Evolutionary conservation across 495 filamentous ascomycete genomes (phyloP).

Genomic region (Annulohypoxylon maeteangense): DNA sequence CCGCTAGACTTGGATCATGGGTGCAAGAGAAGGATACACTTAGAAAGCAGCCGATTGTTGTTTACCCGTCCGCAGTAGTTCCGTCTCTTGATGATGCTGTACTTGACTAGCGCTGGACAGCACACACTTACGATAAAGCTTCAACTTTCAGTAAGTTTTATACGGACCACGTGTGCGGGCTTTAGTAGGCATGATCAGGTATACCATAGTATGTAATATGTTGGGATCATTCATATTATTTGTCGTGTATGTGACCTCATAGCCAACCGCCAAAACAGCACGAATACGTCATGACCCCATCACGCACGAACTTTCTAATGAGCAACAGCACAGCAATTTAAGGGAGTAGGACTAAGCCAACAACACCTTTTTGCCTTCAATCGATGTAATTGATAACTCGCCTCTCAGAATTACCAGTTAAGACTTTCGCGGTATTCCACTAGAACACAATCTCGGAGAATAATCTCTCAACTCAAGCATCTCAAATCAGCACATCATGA

Average conservation of each 20-base stretch:
- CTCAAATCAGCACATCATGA: background rate
- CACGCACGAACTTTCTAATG: background rate
- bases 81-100: too few species aligned
- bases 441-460: background rate
- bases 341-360: background rate
- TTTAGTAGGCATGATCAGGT: too few species aligned
- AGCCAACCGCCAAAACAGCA: background rate
- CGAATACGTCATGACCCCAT: background rate
- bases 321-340: background rate
- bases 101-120: background rate
- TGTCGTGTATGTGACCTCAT: conserved; percentile 14
- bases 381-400: background rate
- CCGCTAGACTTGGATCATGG: background rate
- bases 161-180: background rate
- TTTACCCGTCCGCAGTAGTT: background rate
- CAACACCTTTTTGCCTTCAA: background rate
- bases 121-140: background rate
- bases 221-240: background rate
- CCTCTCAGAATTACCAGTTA: background rate
- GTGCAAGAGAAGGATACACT: background rate
- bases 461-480: background rate
- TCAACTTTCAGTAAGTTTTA: background rate
- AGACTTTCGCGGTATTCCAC: background rate
- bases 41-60: background rate
- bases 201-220: too few species aligned